Conservation (phyloP, 164 flowering plant genomes). For the Chimonanthus praecox region DNA sequence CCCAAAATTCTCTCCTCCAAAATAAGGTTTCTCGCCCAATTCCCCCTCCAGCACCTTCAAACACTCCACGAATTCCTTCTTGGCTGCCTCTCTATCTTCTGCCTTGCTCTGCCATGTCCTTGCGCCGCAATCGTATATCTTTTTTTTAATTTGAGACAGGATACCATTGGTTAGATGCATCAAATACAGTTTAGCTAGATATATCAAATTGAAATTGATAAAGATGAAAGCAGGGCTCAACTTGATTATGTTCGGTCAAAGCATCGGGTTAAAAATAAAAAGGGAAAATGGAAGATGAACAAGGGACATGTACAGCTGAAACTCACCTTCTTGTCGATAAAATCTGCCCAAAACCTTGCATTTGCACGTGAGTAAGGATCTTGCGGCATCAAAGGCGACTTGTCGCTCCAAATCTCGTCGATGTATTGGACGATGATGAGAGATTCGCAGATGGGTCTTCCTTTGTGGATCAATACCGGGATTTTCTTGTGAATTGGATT, state of each 20-base stretch:
- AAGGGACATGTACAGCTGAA: background rate
- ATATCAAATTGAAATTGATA: background rate
- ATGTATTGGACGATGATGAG: slow-evolving; percentile 18
- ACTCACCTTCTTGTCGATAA: slow-evolving; percentile 14
- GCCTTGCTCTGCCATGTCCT: background rate
- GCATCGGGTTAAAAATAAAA: too few relatives aligned
- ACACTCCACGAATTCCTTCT: background rate
- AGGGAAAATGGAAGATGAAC: too few relatives aligned
- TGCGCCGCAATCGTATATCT: background rate
- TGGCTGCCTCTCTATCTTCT: background rate
- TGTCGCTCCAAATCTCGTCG: slow-evolving; percentile 13
- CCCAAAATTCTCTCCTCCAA: background rate
- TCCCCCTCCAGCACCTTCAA: background rate
- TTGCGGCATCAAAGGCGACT: slow-evolving; percentile 12
- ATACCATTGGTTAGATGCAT: too few relatives aligned
- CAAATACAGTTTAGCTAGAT: background rate
- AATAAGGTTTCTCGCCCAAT: background rate
- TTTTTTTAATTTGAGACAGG: background rate
- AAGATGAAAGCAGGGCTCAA: background rate
- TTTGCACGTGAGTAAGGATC: slow-evolving; percentile 12
- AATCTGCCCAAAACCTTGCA: slow-evolving; percentile 21
- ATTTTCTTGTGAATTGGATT: slow-evolving; percentile 17
- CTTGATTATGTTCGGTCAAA: background rate
- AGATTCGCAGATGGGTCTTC: slow-evolving; percentile 17
- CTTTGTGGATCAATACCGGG: slow-evolving; percentile 17